Percentiles rank a stretch among this genome's conserved stretches.
Conservation (phyloP, 176 grass and related monocot species). For the Saccharum officinarum region DNA sequence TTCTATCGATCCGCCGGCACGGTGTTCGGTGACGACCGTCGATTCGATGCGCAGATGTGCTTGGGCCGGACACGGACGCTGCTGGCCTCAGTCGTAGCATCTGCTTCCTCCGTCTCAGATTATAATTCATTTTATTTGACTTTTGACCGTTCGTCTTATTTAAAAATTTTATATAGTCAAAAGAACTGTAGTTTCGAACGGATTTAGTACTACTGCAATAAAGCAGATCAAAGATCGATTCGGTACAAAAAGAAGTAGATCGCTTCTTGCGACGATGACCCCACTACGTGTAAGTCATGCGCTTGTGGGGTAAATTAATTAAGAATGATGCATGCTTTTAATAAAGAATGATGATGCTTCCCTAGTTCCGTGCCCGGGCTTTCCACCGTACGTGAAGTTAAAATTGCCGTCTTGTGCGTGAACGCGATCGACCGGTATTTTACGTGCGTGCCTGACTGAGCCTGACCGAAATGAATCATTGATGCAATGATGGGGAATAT, state of each 20-base stretch:
- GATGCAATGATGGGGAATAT: constrained; percentile 9
- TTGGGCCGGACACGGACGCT: no score
- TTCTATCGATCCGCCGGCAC: not conserved
- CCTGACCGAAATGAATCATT: not conserved
- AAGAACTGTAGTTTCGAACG: no score
- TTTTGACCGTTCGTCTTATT: no score
- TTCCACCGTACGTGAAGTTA: no score
- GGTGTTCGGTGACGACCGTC: not conserved
- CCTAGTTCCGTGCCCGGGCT: constrained; percentile 11
- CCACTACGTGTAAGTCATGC: not conserved
- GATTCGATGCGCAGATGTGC: not conserved
- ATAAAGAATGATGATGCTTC: not conserved
- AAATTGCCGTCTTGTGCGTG: not conserved
- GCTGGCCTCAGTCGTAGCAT: no score
- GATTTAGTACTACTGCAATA: not conserved
- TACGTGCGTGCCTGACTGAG: not conserved
- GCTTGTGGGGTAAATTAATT: no score
- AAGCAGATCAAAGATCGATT: not conserved
- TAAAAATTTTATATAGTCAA: no score
- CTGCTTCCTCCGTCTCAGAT: no score
- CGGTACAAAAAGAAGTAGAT: not conserved
- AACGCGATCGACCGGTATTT: not conserved
- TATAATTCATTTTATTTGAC: no score
- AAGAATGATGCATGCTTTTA: no score
- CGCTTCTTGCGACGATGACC: not conserved